Evolutionary conservation across 148 eudicot genomes (phyloP).

Genomic region (Rhododendron kiyosumense): DNA sequence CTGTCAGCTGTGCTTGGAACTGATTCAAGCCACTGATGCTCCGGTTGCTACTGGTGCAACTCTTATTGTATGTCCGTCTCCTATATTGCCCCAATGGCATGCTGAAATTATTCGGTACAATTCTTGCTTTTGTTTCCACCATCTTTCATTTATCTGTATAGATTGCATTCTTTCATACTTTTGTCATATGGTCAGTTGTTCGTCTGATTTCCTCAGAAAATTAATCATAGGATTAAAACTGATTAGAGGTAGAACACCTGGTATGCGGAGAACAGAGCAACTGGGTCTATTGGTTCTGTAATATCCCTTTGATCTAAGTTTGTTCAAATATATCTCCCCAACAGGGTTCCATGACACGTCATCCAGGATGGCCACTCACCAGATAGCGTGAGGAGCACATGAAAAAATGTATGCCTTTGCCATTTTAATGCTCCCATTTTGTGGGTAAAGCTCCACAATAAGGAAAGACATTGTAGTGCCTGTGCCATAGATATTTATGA

Average conservation of each 20-base stretch:
- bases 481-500: not conserved
- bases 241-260: not conserved
- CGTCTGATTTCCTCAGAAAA: not conserved
- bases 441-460: not conserved
- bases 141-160: conserved; percentile 3
- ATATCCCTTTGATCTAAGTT: not conserved
- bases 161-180: not conserved
- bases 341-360: not conserved
- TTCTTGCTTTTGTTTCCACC: conserved; percentile 12
- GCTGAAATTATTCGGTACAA: conserved; percentile 84
- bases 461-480: not conserved
- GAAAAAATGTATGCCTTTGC: not conserved
- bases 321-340: not conserved
- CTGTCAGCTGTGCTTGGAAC: conserved; percentile 68
- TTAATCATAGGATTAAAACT: not conserved
- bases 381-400: not conserved
- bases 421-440: conserved; percentile 7
- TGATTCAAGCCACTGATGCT: conserved; percentile 65
- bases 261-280: not conserved
- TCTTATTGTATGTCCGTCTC: conserved; percentile 91
- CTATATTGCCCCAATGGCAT: conserved; percentile 95
- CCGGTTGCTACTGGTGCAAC: conserved; percentile 87
- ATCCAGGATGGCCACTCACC: not conserved
- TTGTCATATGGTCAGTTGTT: not conserved
- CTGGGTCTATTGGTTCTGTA: not conserved